Conservation (phyloP, 2,329 filamentous ascomycete genomes). For the Aureobasidium sp. region DNA sequence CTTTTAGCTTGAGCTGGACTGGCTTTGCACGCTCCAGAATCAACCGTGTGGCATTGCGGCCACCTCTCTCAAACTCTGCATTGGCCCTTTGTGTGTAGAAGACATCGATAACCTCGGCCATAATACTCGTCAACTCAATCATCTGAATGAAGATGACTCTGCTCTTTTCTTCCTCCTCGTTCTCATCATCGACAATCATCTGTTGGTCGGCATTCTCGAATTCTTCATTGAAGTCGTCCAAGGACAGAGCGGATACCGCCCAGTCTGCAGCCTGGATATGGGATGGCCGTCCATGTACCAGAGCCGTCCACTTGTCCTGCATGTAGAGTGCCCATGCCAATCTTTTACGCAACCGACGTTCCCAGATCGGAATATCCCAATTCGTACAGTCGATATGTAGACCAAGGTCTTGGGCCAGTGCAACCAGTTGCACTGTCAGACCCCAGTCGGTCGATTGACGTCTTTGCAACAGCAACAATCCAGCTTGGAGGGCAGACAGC, state of each 20-base stretch:
- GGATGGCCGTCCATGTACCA: slow-evolving; percentile 78
- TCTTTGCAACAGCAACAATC: slow-evolving; percentile 65
- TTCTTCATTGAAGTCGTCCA: slow-evolving; percentile 66
- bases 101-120: slow-evolving; percentile 73
- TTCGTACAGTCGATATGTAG: slow-evolving; percentile 78
- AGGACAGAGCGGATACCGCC: slow-evolving; percentile 62
- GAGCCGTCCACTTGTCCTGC: slow-evolving; percentile 87
- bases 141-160: slow-evolving; percentile 67
- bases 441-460: slow-evolving; percentile 76
- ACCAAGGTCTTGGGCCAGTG: slow-evolving; percentile 79
- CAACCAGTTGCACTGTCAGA: slow-evolving; percentile 78
- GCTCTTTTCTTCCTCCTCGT: slow-evolving; percentile 51
- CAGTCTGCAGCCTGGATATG: slow-evolving; percentile 66
- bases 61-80: slow-evolving; percentile 59
- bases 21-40: slow-evolving; percentile 72
- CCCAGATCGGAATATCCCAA: slow-evolving; percentile 86
- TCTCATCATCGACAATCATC: slow-evolving; percentile 34
- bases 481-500: slow-evolving; percentile 71
- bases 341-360: slow-evolving; percentile 74
- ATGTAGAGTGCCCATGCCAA: slow-evolving; percentile 89
- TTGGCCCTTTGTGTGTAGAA: slow-evolving; percentile 77
- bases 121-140: slow-evolving; percentile 66
- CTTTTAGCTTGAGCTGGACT: slow-evolving; percentile 73
- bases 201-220: slow-evolving; percentile 44
- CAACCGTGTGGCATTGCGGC: slow-evolving; percentile 62